Evolutionary conservation across 2,329 filamentous ascomycete species (phyloP).

Genomic region (Corinectria fuckeliana): DNA sequence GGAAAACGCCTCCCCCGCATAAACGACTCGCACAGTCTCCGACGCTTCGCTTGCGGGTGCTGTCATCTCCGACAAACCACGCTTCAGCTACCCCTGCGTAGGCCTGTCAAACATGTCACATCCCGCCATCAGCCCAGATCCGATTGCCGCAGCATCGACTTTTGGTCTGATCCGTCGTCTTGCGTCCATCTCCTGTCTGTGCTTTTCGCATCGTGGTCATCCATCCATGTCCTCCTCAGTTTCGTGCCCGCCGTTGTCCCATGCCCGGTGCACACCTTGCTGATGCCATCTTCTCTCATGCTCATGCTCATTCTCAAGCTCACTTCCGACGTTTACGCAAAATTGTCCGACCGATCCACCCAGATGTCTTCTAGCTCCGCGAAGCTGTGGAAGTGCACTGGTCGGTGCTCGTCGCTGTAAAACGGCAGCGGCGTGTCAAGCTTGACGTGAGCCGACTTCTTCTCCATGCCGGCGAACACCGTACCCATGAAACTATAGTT

Average conservation of each 20-base stretch:
- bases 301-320: conserved; percentile 13
- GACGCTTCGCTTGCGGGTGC: conserved; percentile 11
- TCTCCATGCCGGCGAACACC: conserved; percentile 85
- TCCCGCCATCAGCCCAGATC: conserved; percentile 15
- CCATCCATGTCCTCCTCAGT: conserved; percentile 19
- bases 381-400: conserved; percentile 96
- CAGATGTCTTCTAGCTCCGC: conserved; percentile 96
- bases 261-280: conserved; percentile 7
- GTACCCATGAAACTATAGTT: conserved; percentile 99
- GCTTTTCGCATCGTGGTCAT: conserved; percentile 22
- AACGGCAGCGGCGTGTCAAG: conserved; percentile 90
- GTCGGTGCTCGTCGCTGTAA: conserved; percentile 91
- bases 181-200: conserved; percentile 23
- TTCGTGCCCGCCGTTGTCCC: conserved; percentile 3
- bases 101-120: conserved; percentile 17
- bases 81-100: conserved; percentile 12
- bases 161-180: conserved; percentile 18
- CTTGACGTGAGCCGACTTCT: conserved; percentile 89
- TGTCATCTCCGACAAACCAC: conserved; percentile 11
- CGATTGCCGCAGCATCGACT: conserved; percentile 17
- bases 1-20: conserved; percentile 33
- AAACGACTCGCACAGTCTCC: conserved; percentile 13
- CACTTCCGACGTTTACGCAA: conserved; percentile 66
- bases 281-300: neutral
- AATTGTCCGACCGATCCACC: conserved; percentile 91